phyloP scores from a whole-genome alignment of 805 yeast species.

The Saccharomyces paradoxus region DNA sequence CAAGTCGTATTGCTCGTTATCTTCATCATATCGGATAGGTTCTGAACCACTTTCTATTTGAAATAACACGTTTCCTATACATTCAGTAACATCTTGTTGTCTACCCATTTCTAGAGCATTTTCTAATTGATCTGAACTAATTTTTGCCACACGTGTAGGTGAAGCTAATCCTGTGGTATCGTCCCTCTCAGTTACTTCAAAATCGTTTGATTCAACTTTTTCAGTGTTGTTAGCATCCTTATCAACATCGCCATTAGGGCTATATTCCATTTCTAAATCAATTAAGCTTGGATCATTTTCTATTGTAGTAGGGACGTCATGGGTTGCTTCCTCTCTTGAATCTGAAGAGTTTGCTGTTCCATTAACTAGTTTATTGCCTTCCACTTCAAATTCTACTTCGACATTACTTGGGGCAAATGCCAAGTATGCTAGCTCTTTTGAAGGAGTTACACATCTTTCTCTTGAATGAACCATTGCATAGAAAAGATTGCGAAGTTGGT shows the following conservation, averaged over 20 bases:
- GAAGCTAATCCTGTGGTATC: conserved; percentile 6
- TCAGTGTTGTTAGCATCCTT: not conserved
- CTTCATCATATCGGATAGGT: conserved; percentile 62
- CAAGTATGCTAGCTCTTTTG: conserved; percentile 75
- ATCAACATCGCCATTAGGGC: conserved; percentile 2
- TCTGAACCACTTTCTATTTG: conserved; percentile 83
- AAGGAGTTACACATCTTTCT: conserved; percentile 66
- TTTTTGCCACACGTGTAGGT: conserved; percentile 27
- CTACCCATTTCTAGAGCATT: conserved; percentile 73
- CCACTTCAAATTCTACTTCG: conserved; percentile 49
- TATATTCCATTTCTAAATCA: not conserved
- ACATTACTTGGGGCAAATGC: conserved; percentile 71
- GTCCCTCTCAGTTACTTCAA: conserved; percentile 7
- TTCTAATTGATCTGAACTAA: conserved; percentile 55
- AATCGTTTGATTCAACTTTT: not conserved
- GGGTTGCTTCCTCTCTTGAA: not conserved
- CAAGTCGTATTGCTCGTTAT: conserved; percentile 76
- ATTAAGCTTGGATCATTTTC: not conserved
- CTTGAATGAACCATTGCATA: conserved; percentile 56
- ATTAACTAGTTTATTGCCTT: not conserved
- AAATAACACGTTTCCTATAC: conserved; percentile 86
- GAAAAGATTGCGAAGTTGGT: conserved; percentile 63
- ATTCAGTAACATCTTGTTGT: conserved; percentile 96
- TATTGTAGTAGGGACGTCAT: not conserved
- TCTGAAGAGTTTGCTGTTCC: not conserved